A percentile compares a stretch with the other conserved stretches of the same genome.
Conservation (phyloP, 2,329 filamentous ascomycete genomes). For the Colletotrichum musicola region DNA sequence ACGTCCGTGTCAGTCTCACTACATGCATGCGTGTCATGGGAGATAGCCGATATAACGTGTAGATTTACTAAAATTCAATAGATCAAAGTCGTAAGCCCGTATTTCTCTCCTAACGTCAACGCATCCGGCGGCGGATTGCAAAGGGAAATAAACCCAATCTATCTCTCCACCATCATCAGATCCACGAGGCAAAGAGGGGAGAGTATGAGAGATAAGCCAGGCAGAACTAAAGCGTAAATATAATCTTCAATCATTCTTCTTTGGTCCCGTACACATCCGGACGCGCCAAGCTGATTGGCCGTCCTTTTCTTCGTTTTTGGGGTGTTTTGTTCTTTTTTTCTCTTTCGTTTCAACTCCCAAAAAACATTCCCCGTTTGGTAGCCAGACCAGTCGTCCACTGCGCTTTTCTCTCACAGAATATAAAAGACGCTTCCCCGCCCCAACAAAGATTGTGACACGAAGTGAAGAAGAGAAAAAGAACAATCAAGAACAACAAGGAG, state of each 20-base stretch:
- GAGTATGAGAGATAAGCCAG: not conserved
- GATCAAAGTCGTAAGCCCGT: conserved; percentile 9
- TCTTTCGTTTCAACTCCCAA: conserved; percentile 41
- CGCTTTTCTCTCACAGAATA: too few species aligned
- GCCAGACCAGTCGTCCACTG: conserved; percentile 30
- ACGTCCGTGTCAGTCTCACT: too few species aligned
- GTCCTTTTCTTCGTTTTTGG: conserved; percentile 38
- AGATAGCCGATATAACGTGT: not conserved
- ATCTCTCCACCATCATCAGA: conserved; percentile 48
- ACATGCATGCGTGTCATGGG: too few species aligned
- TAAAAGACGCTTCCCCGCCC: conserved; percentile 15
- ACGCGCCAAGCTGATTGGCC: conserved; percentile 17
- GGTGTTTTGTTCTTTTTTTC: conserved; percentile 27
- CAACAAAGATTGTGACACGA: conserved; percentile 31
- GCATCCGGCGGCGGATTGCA: conserved; percentile 58
- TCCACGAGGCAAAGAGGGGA: not conserved
- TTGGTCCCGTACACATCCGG: conserved; percentile 40
- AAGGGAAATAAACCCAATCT: conserved; percentile 50
- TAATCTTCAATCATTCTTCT: conserved; percentile 43
- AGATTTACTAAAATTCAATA: not conserved
- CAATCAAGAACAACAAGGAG: conserved; percentile 34
- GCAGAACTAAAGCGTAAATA: conserved; percentile 31
- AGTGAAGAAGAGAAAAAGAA: conserved; percentile 30
- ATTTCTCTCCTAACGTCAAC: conserved; percentile 23
- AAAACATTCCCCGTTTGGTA: conserved; percentile 29